A percentile compares a stretch with the other conserved stretches of the same genome.
Conservation (phyloP, 345 rosid species). For the Populus davidiana region DNA sequence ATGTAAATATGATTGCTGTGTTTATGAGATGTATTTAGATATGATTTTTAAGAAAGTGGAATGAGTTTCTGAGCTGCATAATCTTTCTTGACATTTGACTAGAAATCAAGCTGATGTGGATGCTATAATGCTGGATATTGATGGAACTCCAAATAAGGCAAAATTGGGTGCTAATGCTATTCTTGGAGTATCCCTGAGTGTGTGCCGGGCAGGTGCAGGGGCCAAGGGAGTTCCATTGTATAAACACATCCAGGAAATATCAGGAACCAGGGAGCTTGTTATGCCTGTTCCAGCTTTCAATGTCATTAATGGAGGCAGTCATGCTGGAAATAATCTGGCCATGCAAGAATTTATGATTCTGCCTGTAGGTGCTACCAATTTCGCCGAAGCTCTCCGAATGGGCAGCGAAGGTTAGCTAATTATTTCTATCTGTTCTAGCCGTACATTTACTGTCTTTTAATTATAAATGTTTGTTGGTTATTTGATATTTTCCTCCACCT, state of each 20-base stretch:
- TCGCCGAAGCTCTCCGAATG: constrained; percentile 86
- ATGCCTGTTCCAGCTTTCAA: constrained; percentile 98
- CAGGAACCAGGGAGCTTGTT: constrained; percentile 89
- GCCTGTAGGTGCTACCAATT: constrained; percentile 85
- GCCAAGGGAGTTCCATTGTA: constrained; percentile 87
- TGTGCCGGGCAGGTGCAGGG: constrained; percentile 95
- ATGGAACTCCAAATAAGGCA: constrained; percentile 88
- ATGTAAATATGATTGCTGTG: not conserved
- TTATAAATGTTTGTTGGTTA: no score
- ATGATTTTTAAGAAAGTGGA: not conserved
- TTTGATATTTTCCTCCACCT: no score
- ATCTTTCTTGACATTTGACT: constrained; percentile 6
- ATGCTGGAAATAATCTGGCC: constrained; percentile 95
- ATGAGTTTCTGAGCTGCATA: not conserved
- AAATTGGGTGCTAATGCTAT: constrained; percentile 90
- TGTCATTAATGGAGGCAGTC: constrained; percentile 96
- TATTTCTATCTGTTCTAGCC: not conserved
- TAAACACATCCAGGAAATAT: constrained; percentile 85
- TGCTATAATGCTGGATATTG: constrained; percentile 80
- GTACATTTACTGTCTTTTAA: no score
- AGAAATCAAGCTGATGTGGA: constrained; percentile 94
- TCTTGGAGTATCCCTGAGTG: constrained; percentile 87
- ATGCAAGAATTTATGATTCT: constrained; percentile 98
- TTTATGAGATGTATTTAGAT: not conserved
- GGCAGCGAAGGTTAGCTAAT: constrained; percentile 85